Conservation (phyloP, 805 yeast genomes). For the Sungouiozyma intestinalis region DNA sequence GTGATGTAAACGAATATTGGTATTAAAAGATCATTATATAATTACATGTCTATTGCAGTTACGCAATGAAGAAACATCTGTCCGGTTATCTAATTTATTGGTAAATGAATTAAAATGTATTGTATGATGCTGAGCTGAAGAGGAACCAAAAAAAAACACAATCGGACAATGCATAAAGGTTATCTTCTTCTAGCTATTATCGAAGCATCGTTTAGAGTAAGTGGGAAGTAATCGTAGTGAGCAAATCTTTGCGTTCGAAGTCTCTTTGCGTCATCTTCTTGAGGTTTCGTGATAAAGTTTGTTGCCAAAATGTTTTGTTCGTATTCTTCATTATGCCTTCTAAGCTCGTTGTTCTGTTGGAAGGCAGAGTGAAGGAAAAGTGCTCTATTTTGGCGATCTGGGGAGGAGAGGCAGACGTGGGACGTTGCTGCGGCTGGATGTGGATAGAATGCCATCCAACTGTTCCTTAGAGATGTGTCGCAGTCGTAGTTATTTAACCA, state of each 20-base stretch:
- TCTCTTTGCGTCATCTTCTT: neutral
- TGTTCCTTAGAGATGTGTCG: neutral
- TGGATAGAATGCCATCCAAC: neutral
- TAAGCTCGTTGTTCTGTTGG: neutral
- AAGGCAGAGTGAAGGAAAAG: neutral
- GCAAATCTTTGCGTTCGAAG: neutral
- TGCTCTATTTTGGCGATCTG: neutral
- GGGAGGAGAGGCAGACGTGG: neutral
- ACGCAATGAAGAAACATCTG: too few species aligned
- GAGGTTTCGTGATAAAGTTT: neutral
- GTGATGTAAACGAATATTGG: neutral
- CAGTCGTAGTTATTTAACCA: conserved; percentile 38
- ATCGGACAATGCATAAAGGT: too few species aligned
- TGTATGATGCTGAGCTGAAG: too few species aligned
- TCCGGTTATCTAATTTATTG: too few species aligned
- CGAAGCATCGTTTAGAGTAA: neutral
- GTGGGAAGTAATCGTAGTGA: neutral
- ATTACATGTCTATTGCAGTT: neutral
- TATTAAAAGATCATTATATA: neutral
- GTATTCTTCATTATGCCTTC: neutral
- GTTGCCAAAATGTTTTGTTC: neutral
- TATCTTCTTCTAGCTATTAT: neutral
- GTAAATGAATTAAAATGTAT: too few species aligned
- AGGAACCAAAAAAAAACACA: too few species aligned
- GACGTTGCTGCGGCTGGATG: neutral